Evolutionary conservation across 1,284 basidiomycete species (phyloP), one percentile per base, ranked within the genome.

Genomic region (Leccinum fallax): DNA sequence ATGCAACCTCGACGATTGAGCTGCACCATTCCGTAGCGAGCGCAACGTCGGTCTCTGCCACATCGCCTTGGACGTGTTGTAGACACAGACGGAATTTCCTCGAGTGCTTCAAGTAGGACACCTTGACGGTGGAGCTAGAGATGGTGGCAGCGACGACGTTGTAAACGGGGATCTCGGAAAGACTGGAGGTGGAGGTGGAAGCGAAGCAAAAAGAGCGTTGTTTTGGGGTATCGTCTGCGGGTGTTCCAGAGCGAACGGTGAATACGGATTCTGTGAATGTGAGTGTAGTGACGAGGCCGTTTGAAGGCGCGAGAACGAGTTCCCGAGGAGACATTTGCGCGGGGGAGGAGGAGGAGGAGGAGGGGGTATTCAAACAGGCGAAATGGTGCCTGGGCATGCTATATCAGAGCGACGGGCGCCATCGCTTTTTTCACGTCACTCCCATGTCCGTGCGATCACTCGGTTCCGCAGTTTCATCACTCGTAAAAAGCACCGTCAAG

Each of bases 11-110:
- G 81, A 90, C 85, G 21, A 89, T 72, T 4, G 75, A 73, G 53
- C 80, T 77, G 8, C 83, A 80, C 87, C 91, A 94, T 62, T 80
- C 75, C 53, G 79, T 70, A 2, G 83, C 84, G 6, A 74, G 71
- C 34, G 67, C 66, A 26, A 71, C 69, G 61, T 81, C 71, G 5
- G 70, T 70, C 8, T 76, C 76, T 28, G 77, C 61, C 3, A 85
- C 78, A 5, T 69, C 69, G 2, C 85, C 85, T 7, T 74, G 76
- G 38, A 82, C 57, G 26, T 80, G 78, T 10, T 78, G 69, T 57
- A 88, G 75, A 10, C 69, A 67, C 9, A 81, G 71, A n/a, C 66
- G 65, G 7, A 71, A 72, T 38, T 77, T 78, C 60, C 76, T 78
- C 43, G 72, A 72, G 60, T 78, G 81, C n/a, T 71, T 74, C 49